Conservation (phyloP, 352 stramenopile genomes). For the Globisporangium megalacanthum region DNA sequence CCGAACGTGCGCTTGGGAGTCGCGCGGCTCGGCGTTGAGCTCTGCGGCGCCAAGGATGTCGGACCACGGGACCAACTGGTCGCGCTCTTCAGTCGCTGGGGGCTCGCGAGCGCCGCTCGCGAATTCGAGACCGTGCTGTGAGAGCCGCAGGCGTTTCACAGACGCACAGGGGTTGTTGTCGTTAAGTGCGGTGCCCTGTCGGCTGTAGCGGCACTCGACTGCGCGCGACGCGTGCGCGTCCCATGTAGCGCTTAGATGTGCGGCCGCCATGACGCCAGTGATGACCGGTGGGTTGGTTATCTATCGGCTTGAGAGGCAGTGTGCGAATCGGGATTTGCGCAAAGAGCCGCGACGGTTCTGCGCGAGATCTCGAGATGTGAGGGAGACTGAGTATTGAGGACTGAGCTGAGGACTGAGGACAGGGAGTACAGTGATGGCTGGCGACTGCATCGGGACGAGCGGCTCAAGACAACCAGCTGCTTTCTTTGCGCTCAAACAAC, state of each 20-base stretch:
- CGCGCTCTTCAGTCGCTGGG: not conserved
- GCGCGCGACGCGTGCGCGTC: not conserved
- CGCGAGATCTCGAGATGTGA: not conserved
- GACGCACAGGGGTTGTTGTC: not conserved
- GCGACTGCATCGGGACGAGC: not conserved
- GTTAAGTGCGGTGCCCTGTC: not conserved
- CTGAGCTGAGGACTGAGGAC: not conserved
- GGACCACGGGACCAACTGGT: constrained; percentile 7
- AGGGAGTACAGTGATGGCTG: not conserved
- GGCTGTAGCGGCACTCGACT: not conserved
- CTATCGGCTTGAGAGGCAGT: not conserved
- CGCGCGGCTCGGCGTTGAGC: constrained; percentile 2
- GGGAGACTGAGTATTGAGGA: too few relatives aligned
- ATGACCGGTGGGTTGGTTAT: too few relatives aligned
- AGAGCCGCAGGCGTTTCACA: not conserved
- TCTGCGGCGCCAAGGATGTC: constrained; percentile 10
- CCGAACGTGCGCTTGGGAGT: not conserved
- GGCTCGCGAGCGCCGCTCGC: not conserved
- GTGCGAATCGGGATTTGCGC: not conserved
- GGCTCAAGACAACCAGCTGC: too few relatives aligned
- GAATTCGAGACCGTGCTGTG: not conserved
- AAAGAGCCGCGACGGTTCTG: not conserved
- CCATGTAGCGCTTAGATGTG: not conserved
- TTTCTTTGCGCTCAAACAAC: too few relatives aligned
- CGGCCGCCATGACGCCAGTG: too few relatives aligned